Base-by-base conservation (phyloP, 495 filamentous ascomycete genomes). In the Symbiotaphrina buchneri region DNA sequence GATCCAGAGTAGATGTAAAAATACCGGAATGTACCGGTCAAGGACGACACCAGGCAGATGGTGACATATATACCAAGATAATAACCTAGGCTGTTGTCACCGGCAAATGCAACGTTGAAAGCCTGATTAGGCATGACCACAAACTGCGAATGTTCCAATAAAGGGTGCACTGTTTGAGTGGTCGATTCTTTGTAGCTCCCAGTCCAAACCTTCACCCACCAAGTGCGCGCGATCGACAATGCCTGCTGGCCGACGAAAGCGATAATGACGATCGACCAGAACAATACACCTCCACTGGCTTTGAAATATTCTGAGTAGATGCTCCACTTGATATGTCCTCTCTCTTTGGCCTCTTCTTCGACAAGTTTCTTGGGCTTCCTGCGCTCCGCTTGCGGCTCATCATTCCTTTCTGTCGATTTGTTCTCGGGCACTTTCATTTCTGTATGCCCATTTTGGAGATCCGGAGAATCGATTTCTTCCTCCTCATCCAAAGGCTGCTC, bases 121-220 rank as follows among this genome's bases (percentile, higher is more conserved):
- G 36, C 6, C n/a, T 7, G 16, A 4, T 32, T 19, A 14, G 19
- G 26, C 7, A 15, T 39, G 16, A 11, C 38, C 27, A n/a, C 14
- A 32, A 6, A 19, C 30, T 32, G 10, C 10, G 15, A 10, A 8
- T 14, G 7, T 10, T 10, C 13, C 10, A 32, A 0, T n/a, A n/a
- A n/a, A n/a, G n/a, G n/a, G n/a, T n/a, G n/a, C n/a, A n/a, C n/a
- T n/a, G n/a, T n/a, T n/a, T n/a, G 7, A 10, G 8, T 30, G 15
- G 34, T 37, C 10, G 54, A 36, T 19, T 51, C 40, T 13, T 55
- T 41, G 35, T 56, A 47, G 6, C 36, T 41, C 10, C 52, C 51
- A 4, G 73, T 77, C 75, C 75, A 82, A 32, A 79, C 44, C 21
- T 61, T 64, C 18, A 81, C 52, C 71, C 71, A 80, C 64, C 69